phyloP scores from a whole-genome alignment of 2,329 filamentous ascomycete species.

The Calonectria hawksworthii region DNA sequence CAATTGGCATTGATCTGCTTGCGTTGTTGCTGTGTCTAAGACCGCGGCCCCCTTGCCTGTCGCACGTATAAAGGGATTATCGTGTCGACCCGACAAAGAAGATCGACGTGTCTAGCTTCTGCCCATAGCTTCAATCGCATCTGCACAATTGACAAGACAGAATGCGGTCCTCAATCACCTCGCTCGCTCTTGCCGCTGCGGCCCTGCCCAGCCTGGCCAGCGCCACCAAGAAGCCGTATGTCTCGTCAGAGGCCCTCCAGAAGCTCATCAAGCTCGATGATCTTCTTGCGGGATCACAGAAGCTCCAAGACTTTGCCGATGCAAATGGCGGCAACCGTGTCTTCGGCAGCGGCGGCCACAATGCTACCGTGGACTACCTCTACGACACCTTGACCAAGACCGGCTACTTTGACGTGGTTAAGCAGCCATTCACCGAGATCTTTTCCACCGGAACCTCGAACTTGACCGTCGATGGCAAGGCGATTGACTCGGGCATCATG shows the following conservation, averaged over 20 bases:
- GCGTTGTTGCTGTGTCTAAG: slow-evolving; percentile 8
- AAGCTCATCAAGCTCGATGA: slow-evolving; percentile 55
- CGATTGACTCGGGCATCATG: slow-evolving; percentile 49
- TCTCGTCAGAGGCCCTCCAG: slow-evolving; percentile 56
- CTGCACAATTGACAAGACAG: not conserved
- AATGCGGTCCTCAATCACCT: slow-evolving; percentile 41
- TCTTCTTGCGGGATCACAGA: slow-evolving; percentile 59
- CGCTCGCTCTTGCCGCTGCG: slow-evolving; percentile 43
- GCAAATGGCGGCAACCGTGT: slow-evolving; percentile 58
- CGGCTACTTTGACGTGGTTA: slow-evolving; percentile 59
- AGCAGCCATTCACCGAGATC: slow-evolving; percentile 60
- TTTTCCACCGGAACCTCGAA: slow-evolving; percentile 50
- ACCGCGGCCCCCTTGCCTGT: not conserved
- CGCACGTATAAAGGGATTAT: slow-evolving; percentile 21
- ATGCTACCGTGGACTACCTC: slow-evolving; percentile 61
- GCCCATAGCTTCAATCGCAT: not conserved
- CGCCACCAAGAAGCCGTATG: slow-evolving; percentile 48
- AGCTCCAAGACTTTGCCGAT: slow-evolving; percentile 60
- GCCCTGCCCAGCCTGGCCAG: slow-evolving; percentile 41
- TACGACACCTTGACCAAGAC: slow-evolving; percentile 55
- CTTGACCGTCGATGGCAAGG: slow-evolving; percentile 48
- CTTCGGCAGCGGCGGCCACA: slow-evolving; percentile 61
- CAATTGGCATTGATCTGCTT: slow-evolving; percentile 1
- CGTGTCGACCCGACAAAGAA: not conserved
- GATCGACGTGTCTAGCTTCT: not conserved